phyloP scores from a whole-genome alignment of 108 stramenopile genomes.

The Nitzschia sp. region DNA sequence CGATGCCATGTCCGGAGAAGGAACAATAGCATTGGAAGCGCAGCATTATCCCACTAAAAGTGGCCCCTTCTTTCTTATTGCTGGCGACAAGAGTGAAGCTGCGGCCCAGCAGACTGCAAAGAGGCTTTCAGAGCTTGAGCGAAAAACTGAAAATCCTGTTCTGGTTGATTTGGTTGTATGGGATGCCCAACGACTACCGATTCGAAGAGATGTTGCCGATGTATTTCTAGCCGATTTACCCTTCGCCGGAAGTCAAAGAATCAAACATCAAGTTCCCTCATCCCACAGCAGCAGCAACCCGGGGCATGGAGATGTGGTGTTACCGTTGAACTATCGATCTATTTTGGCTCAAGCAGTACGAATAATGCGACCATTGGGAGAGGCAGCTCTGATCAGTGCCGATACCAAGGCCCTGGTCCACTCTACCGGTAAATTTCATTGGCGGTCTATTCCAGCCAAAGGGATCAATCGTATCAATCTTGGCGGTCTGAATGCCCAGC shows the following conservation, averaged over 20 bases:
- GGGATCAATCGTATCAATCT: conserved; percentile 1
- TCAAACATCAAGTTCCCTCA: conserved; percentile 38
- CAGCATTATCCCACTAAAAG: not conserved
- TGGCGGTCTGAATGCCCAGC: conserved; percentile 38
- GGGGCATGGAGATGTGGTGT: not conserved
- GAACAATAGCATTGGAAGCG: conserved; percentile 47
- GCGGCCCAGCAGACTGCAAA: conserved; percentile 7
- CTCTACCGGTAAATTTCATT: conserved; percentile 9
- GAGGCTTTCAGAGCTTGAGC: conserved; percentile 11
- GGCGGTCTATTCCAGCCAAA: not conserved
- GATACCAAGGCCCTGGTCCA: conserved; percentile 33
- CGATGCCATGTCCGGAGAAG: conserved; percentile 50
- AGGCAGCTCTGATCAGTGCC: conserved; percentile 35
- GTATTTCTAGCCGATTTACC: conserved; percentile 42
- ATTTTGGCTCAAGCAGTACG: conserved; percentile 32
- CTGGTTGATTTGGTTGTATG: conserved; percentile 45
- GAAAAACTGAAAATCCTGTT: not conserved
- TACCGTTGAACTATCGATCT: conserved; percentile 19
- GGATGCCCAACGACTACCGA: conserved; percentile 45
- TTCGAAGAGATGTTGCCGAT: conserved; percentile 45
- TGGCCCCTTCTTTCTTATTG: conserved; percentile 27
- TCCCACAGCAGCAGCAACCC: not conserved
- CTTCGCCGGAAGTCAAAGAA: conserved; percentile 34
- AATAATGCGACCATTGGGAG: too few relatives aligned
- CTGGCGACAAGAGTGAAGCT: conserved; percentile 30